These are phyloP conservation scores for Gossypium schwendimanii DNA, from an alignment of 441 rosid genomes.

Conservation along the genomic window DNA sequence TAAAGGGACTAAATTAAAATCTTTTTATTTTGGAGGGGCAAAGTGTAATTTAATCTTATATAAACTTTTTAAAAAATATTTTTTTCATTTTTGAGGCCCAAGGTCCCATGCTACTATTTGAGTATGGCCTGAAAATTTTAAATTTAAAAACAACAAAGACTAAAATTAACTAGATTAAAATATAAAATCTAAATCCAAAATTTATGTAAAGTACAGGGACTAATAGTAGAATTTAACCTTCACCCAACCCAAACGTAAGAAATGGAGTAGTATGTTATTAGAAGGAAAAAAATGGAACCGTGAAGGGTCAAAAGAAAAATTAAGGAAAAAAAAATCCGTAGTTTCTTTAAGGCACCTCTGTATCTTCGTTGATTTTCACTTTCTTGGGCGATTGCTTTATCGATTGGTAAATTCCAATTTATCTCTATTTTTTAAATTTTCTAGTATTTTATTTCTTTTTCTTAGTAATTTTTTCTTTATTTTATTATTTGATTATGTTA, in stretches of 20 bases:
- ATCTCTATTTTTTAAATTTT: neutral
- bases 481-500: neutral
- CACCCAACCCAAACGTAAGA: neutral
- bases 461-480: neutral
- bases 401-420: neutral
- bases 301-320: neutral
- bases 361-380: neutral
- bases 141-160: too few species aligned
- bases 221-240: too few species aligned
- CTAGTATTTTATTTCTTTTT: neutral
- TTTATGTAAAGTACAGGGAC: too few species aligned
- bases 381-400: slow-evolving; percentile 12
- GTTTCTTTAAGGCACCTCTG: neutral
- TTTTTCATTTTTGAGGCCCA: too few species aligned
- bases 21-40: too few species aligned
- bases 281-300: neutral
- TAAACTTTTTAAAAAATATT: too few species aligned
- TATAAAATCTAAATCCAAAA: too few species aligned
- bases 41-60: too few species aligned
- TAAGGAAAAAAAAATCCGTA: neutral
- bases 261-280: neutral
- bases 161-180: too few species aligned
- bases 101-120: too few species aligned
- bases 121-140: too few species aligned
- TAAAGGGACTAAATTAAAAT: too few species aligned